phyloP scores from a whole-genome alignment of 352 stramenopile species.

The Pythium apleroticum region DNA sequence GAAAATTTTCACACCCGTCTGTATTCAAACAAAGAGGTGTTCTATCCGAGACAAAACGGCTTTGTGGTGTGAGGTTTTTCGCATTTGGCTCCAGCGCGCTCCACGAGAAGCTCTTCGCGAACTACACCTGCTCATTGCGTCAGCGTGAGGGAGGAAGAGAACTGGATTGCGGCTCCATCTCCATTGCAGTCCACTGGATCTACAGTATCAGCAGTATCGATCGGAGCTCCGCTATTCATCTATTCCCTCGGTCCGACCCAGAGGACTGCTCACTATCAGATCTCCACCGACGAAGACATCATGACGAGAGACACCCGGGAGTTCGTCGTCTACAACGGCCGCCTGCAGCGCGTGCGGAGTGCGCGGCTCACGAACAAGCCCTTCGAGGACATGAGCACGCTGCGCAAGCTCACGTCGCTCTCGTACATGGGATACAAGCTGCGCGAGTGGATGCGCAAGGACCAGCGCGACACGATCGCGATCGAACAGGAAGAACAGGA shows the following conservation, averaged over 20 bases:
- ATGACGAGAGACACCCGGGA: conserved; percentile 19
- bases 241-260: not conserved
- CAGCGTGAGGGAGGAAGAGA: not conserved
- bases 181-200: not conserved
- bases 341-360: conserved; percentile 25
- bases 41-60: conserved; percentile 1
- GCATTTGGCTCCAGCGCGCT: conserved; percentile 1
- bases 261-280: not conserved
- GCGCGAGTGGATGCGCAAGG: conserved; percentile 48
- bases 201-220: too few species aligned
- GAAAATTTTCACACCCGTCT: not conserved
- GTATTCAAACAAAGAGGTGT: conserved; percentile 17
- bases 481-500: conserved; percentile 59
- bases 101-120: not conserved
- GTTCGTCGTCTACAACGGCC: conserved; percentile 34
- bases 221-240: conserved; percentile 6
- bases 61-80: conserved; percentile 6
- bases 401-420: conserved; percentile 65
- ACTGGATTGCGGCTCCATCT: conserved; percentile 4
- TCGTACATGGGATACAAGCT: conserved; percentile 57
- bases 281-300: not conserved
- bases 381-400: conserved; percentile 36
- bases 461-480: conserved; percentile 56
- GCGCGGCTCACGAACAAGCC: conserved; percentile 14
- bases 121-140: not conserved